Base-by-base conservation (phyloP, 192 early-diverging fungal species). In the Dissophora ornata region DNA sequence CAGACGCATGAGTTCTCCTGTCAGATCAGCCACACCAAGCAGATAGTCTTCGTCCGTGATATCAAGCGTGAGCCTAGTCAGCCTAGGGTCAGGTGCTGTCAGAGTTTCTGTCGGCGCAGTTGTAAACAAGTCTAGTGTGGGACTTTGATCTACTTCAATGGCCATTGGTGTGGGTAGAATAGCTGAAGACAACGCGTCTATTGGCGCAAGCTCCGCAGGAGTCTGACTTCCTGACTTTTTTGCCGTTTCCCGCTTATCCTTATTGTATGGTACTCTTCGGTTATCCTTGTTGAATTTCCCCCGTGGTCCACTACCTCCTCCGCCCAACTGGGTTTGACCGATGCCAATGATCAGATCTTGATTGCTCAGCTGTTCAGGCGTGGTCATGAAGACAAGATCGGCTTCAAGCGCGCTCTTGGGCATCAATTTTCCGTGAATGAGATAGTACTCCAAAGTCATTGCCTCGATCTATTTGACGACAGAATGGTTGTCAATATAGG, bases 1-100 rank as follows among this genome's bases (percentile, higher is more conserved):
- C 15, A 82, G 71, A 45, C 87, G 73, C 87, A 89, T 89, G 25
- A 89, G 52, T 55, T 89, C 87, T 45, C 88, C 88, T 10, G 85
- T 87, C 29, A 89, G 81, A 67, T 89, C 87, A 11, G 85, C 87
- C 15, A 89, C 57, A 11, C 88, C 88, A 4, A 85, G 57, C 21
- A 89, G 15, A 57, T 87, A 89, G 42, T 87, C 84, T 36, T 84
- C 78, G 13, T 82, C 69, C 12, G 84, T 73, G 10, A 87, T 53
- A 19, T 67, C 73, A 3, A 77, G 19, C 18, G 46, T 45, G 13
- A 62, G 45, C 33, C 42, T 6, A 19, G 25, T 33, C 29, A 44
- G 30, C 8, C 52, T 19, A 4, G 53, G 11, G 11, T 15, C 15
- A 25, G 51, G 36, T 3, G 64, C n/a, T 30, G 70, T n/a, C 22